Base-by-base conservation (phyloP, 2,329 filamentous ascomycete genomes). In the Xylariaceae sp. region DNA sequence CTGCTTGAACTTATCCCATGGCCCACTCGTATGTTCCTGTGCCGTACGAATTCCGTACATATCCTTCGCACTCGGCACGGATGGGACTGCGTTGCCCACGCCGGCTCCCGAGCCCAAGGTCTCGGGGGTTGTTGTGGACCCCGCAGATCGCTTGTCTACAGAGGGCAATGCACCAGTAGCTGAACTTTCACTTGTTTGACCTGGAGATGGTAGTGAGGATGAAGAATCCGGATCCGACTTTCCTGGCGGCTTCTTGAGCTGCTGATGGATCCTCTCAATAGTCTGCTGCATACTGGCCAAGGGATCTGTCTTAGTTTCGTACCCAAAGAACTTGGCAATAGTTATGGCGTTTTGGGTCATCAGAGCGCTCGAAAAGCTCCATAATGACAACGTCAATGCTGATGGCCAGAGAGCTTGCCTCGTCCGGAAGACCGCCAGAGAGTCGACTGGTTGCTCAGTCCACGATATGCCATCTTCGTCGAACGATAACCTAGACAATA, bases 351-450 rank as follows among this genome's bases (percentile, higher is more conserved):
- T 76, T 46, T 80, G 75, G 42, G 72, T 74, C 18, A 76, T 63
- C 5, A 84, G 66, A 1, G 77, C 76, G 29, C 74, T 77, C 7
- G 76, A 64, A 58, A 85, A 83, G 1, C 75, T 77, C 76, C 79
- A 84, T 2, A 75, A 70, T 0, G 82, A 79, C 42, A 77, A 55
- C 4, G 78, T 74, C 2, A 84, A 64, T 2, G 81, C 76, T 33
- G 75, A 75, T 2, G 84, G 84, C 72, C 78, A 84, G 3, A 86
- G 68, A 2, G 75, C 73, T n/a, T 77, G 76, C 33, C 75, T 70
- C 10, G 81, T 66, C 47, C 74, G 71, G 50, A 74, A 71, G 16
- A 77, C 81, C 0, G 72, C 72, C 3, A 69, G 54, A 2, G 79
- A 72, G 26, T 84, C 81, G 33, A 84, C 76, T 1, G 74, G 73